Percentiles rank a stretch among this genome's conserved stretches.
Evolutionary conservation across 305 asterid genomes (phyloP).

Genomic region (Fraxinus sp.): DNA sequence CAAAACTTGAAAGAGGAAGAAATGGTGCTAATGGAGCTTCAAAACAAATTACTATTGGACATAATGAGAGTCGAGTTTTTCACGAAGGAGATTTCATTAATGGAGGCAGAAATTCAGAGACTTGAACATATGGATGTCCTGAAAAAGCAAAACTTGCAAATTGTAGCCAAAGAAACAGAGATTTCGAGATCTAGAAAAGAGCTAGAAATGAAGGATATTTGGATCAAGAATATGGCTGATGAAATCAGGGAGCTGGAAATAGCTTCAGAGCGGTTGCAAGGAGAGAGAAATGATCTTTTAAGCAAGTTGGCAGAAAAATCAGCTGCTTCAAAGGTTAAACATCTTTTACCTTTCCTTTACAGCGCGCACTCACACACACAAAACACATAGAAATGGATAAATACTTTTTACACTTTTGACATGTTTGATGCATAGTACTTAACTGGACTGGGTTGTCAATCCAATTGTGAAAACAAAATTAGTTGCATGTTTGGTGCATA

Average conservation of each 20-base stretch:
- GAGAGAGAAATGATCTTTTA: slow-evolving; percentile 31
- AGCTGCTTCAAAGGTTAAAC: slow-evolving; percentile 39
- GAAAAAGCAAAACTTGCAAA: slow-evolving; percentile 30
- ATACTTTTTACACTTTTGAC: not conserved
- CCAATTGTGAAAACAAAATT: not conserved
- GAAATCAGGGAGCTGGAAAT: slow-evolving; percentile 40
- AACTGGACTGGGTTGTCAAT: not conserved
- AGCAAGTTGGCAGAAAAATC: slow-evolving; percentile 34
- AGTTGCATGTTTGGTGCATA: not conserved
- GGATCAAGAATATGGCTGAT: slow-evolving; percentile 36
- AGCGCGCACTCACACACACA: not conserved
- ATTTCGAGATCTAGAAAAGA: slow-evolving; percentile 30
- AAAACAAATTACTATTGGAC: slow-evolving; percentile 45
- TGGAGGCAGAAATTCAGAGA: slow-evolving; percentile 42
- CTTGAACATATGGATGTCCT: slow-evolving; percentile 33
- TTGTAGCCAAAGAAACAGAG: slow-evolving; percentile 43
- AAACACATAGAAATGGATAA: not conserved
- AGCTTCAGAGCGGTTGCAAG: slow-evolving; percentile 27
- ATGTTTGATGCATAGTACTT: not conserved
- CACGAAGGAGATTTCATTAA: slow-evolving; percentile 29
- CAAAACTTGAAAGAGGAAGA: slow-evolving; percentile 48
- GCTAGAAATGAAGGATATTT: slow-evolving; percentile 30
- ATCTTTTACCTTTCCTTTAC: not conserved
- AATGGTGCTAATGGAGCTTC: slow-evolving; percentile 39
- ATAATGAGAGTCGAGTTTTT: slow-evolving; percentile 36